Evolutionary conservation across 768 basidiomycete genomes (phyloP).

Genomic region (Auriscalpium vulgare): DNA sequence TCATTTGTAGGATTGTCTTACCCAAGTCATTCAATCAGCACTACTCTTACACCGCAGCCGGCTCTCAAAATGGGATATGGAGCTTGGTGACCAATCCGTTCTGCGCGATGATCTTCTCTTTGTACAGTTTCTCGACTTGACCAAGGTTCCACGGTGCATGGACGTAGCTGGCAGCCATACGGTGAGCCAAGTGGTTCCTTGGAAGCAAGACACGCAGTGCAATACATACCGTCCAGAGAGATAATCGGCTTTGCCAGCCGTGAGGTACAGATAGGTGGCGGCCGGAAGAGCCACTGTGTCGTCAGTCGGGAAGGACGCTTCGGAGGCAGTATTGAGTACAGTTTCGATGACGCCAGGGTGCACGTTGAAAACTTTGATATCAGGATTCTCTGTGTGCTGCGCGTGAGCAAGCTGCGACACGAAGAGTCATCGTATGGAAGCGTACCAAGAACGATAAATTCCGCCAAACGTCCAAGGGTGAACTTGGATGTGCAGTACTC

Average conservation of each 20-base stretch:
- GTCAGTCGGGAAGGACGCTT: background rate
- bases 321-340: background rate
- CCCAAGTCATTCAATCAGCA: no score
- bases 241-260: conserved; percentile 6
- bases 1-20: no score
- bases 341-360: conserved; percentile 3
- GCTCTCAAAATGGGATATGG: no score
- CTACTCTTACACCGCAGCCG: no score
- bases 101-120: no score
- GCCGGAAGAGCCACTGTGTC: background rate
- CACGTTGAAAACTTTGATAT: background rate
- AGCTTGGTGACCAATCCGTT: no score
- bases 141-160: no score
- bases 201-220: background rate
- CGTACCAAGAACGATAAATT: conserved; percentile 1
- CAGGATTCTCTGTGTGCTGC: conserved; percentile 1
- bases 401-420: no score
- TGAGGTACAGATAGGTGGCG: background rate
- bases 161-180: no score
- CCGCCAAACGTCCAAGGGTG: conserved; percentile 1
- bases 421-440: background rate
- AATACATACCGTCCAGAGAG: background rate
- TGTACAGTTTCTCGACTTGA: no score
- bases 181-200: no score
- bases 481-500: conserved; percentile 2